These are phyloP conservation scores for Suillus brevipes DNA, from an alignment of 768 basidiomycete species.

Conservation along the genomic window DNA sequence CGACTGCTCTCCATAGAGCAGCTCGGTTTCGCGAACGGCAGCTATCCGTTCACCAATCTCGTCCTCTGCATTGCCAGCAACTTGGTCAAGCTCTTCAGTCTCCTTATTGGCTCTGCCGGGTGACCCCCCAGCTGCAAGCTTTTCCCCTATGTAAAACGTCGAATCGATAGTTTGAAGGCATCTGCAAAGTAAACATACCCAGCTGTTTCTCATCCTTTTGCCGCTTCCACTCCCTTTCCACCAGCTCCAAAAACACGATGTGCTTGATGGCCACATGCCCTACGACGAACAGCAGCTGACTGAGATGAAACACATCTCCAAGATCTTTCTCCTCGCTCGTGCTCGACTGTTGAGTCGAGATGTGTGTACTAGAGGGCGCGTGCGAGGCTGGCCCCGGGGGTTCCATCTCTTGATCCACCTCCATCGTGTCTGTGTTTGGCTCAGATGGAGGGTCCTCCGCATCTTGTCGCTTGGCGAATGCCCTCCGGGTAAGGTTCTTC, in stretches of 20 bases:
- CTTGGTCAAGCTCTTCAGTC: slow-evolving; percentile 91
- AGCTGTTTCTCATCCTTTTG: slow-evolving; percentile 88
- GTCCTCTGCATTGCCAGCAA: slow-evolving; percentile 96
- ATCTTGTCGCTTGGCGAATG: slow-evolving; percentile 49
- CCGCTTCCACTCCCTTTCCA: slow-evolving; percentile 95
- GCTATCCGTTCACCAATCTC: slow-evolving; percentile 95
- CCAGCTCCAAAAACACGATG: slow-evolving; percentile 91
- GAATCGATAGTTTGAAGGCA: neutral
- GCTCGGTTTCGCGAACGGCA: slow-evolving; percentile 79
- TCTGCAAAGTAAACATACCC: slow-evolving; percentile 45
- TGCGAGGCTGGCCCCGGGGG: slow-evolving; percentile 27
- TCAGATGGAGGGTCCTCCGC: slow-evolving; percentile 19
- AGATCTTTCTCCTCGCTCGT: slow-evolving; percentile 46
- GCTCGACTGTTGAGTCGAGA: slow-evolving; percentile 9
- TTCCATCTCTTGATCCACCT: slow-evolving; percentile 50
- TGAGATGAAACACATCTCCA: slow-evolving; percentile 84
- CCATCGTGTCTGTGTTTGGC: slow-evolving; percentile 52
- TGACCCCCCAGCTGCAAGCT: slow-evolving; percentile 46
- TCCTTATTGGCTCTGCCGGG: slow-evolving; percentile 51
- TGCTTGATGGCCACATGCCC: slow-evolving; percentile 98
- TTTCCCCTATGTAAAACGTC: slow-evolving; percentile 49
- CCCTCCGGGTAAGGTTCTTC: slow-evolving; percentile 73
- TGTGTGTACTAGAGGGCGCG: slow-evolving; percentile 14
- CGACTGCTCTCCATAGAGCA: slow-evolving; percentile 81
- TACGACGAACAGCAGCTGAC: slow-evolving; percentile 92